Evolutionary conservation across 1,284 basidiomycete species (phyloP).

Genomic region (Marasmius sp.): DNA sequence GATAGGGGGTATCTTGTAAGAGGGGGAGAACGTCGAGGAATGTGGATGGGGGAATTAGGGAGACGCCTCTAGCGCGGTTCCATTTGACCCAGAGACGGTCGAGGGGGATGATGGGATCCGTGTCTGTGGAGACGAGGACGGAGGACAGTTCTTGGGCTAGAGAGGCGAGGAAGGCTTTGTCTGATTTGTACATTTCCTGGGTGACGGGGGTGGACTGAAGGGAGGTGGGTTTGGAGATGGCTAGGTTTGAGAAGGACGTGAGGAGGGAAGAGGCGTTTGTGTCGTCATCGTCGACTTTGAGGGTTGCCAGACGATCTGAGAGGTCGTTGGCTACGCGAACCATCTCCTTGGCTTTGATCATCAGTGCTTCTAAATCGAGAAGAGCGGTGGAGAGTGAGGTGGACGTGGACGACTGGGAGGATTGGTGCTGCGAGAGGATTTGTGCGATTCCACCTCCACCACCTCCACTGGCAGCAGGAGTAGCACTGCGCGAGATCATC

Average conservation of each 20-base stretch:
- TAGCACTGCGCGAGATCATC: conserved; percentile 53
- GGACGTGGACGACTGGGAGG: conserved; percentile 51
- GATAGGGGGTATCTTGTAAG: too few species aligned
- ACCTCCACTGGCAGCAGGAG: background rate
- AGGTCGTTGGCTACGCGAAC: conserved; percentile 87
- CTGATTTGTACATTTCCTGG: conserved; percentile 80
- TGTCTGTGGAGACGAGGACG: conserved; percentile 57
- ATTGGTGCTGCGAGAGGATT: conserved; percentile 73
- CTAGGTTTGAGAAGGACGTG: conserved; percentile 39
- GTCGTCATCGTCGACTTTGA: conserved; percentile 36
- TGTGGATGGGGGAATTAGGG: too few species aligned
- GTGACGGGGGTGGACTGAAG: conserved; percentile 81
- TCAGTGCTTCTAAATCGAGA: conserved; percentile 87
- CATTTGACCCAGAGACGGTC: conserved; percentile 98
- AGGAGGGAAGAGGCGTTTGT: conserved; percentile 15
- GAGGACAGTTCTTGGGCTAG: conserved; percentile 83
- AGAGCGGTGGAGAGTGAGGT: conserved; percentile 79
- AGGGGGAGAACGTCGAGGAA: too few species aligned
- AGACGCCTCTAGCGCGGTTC: conserved; percentile 96
- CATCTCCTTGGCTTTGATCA: conserved; percentile 93
- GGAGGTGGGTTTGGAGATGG: conserved; percentile 78
- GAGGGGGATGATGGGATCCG: conserved; percentile 70
- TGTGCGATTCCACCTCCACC: conserved; percentile 53
- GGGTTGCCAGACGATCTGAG: conserved; percentile 76
- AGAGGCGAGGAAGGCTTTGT: conserved; percentile 78